Percentiles rank a stretch among this genome's conserved stretches.
These are phyloP conservation scores for Dipteronia sinensis DNA, from an alignment of 345 rosid genomes.

Conservation along the genomic window DNA sequence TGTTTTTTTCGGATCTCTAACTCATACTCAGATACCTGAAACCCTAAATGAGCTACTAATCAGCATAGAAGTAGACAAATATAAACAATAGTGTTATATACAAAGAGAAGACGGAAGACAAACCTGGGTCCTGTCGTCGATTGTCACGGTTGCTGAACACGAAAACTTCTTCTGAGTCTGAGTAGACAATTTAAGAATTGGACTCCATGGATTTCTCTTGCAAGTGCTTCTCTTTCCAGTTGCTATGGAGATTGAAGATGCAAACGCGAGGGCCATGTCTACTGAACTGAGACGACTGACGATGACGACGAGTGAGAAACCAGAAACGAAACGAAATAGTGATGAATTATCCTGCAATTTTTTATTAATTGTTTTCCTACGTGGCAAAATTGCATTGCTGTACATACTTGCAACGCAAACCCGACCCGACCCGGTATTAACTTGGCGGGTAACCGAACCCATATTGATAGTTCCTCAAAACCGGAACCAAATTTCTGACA, in stretches of 20 bases:
- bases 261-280: constrained; percentile 47
- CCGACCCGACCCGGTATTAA: neutral
- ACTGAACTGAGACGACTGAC: constrained; percentile 5
- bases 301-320: too few relatives aligned
- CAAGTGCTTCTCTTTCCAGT: constrained; percentile 24
- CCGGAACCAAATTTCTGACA: neutral
- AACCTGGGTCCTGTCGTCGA: constrained; percentile 44
- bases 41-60: constrained; percentile 22
- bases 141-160: constrained; percentile 46
- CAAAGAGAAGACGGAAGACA: constrained; percentile 22
- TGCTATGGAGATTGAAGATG: constrained; percentile 38
- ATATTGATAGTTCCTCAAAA: neutral
- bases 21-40: constrained; percentile 59
- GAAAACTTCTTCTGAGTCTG: constrained; percentile 33
- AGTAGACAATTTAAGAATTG: constrained; percentile 18
- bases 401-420: neutral
- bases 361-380: neutral
- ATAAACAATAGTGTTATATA: neutral
- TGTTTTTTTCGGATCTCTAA: constrained; percentile 65
- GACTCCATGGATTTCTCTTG: constrained; percentile 28
- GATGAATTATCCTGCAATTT: neutral
- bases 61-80: neutral
- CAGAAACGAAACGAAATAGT: too few relatives aligned
- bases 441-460: too few relatives aligned
- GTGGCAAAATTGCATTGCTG: constrained; percentile 7